phyloP scores from a whole-genome alignment of 163 green algal species.

The Chloroidium sp. region DNA sequence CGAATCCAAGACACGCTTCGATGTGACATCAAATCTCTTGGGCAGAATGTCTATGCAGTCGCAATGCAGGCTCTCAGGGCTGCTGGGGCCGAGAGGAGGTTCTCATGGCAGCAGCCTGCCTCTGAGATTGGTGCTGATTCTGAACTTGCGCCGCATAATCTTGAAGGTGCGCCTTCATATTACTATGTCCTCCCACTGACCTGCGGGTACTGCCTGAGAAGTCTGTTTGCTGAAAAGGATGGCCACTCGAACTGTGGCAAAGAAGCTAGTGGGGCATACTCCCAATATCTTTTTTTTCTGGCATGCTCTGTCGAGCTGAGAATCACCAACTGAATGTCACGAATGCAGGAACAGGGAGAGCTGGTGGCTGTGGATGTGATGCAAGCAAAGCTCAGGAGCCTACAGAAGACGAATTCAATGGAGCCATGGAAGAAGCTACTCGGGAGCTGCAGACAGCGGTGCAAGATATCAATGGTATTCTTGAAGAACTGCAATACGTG shows the following conservation, averaged over 20 bases:
- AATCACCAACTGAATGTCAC: neutral
- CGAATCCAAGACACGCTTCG: too few relatives aligned
- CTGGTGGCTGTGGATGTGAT: neutral
- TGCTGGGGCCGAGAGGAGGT: too few relatives aligned
- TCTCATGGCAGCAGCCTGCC: too few relatives aligned
- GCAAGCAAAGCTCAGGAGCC: constrained; percentile 9
- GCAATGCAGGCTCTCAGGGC: too few relatives aligned
- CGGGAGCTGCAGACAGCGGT: constrained; percentile 18
- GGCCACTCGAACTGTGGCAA: neutral
- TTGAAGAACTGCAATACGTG: constrained; percentile 17
- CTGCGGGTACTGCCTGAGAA: neutral
- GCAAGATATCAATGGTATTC: constrained; percentile 17
- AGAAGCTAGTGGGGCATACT: too few relatives aligned
- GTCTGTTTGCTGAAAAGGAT: neutral
- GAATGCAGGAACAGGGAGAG: neutral
- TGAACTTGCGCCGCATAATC: too few relatives aligned
- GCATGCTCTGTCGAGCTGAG: neutral
- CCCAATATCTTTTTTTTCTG: too few relatives aligned
- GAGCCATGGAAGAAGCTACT: constrained; percentile 17
- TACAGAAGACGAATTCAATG: constrained; percentile 17
- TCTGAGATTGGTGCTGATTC: too few relatives aligned
- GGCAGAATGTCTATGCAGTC: too few relatives aligned
- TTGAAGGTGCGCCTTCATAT: too few relatives aligned
- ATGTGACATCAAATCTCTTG: too few relatives aligned
- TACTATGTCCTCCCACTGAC: too few relatives aligned